Conservation (phyloP, 768 basidiomycete species). For the Termitomyces sp. region DNA sequence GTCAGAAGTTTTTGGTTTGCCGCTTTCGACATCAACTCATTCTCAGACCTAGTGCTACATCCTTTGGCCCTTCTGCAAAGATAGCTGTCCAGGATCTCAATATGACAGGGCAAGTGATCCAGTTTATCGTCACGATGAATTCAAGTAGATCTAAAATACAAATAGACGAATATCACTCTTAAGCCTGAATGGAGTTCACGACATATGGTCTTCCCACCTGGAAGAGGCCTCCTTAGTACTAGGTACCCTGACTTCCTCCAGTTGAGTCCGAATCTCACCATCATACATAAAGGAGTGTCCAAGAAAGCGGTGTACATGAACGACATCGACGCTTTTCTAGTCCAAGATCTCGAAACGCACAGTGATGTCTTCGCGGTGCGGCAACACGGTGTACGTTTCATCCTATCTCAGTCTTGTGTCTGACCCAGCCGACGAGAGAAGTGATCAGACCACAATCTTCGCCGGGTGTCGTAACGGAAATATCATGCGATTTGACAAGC, state of each 20-base stretch:
- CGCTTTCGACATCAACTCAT: neutral
- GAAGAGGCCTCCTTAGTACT: conserved; percentile 42
- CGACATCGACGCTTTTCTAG: conserved; percentile 36
- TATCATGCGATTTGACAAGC: conserved; percentile 53
- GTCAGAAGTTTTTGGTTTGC: conserved; percentile 25
- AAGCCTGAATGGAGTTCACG: conserved; percentile 35
- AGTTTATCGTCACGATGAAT: neutral
- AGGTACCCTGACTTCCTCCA: conserved; percentile 29
- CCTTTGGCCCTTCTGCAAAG: conserved; percentile 46
- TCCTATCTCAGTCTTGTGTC: neutral
- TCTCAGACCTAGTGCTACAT: conserved; percentile 38
- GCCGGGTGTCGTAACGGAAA: conserved; percentile 57
- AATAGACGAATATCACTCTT: conserved; percentile 30
- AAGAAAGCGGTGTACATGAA: conserved; percentile 44
- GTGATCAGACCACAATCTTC: conserved; percentile 41
- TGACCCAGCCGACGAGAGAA: neutral
- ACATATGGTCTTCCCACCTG: conserved; percentile 54
- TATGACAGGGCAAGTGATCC: conserved; percentile 29
- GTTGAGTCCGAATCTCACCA: neutral
- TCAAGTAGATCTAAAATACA: conserved; percentile 7
- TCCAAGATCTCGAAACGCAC: conserved; percentile 39
- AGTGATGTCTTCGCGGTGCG: conserved; percentile 64
- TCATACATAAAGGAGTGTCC: conserved; percentile 39
- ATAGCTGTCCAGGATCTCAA: conserved; percentile 43
- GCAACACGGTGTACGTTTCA: conserved; percentile 39